phyloP scores from a whole-genome alignment of 2,329 filamentous ascomycete genomes.

The Penicillium sp. region DNA sequence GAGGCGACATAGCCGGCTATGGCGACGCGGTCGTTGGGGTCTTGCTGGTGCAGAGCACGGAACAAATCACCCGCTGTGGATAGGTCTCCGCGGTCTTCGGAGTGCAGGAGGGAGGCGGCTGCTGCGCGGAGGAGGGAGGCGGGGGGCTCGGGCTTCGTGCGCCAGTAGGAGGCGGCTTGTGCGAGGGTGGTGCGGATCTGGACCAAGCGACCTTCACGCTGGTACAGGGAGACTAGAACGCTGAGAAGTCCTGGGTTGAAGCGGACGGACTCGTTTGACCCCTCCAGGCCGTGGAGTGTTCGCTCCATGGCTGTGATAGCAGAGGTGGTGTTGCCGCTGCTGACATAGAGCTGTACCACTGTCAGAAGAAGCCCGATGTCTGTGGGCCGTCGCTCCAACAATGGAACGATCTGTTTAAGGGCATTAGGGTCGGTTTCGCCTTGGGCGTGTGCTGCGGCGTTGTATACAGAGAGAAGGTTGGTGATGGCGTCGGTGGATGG shows the following conservation, averaged over 20 bases:
- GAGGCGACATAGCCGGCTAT: conserved; percentile 85
- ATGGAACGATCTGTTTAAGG: conserved; percentile 66
- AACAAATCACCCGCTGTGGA: conserved; percentile 76
- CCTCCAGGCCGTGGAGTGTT: conserved; percentile 71
- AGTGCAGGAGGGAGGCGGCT: conserved; percentile 78
- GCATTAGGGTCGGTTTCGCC: conserved; percentile 63
- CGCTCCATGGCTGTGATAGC: conserved; percentile 74
- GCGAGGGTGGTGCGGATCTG: conserved; percentile 72
- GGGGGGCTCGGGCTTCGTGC: conserved; percentile 58
- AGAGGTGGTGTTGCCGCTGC: conserved; percentile 67
- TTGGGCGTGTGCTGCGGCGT: conserved; percentile 70
- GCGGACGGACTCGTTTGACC: conserved; percentile 67
- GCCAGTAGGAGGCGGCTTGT: conserved; percentile 81
- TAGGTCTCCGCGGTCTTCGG: conserved; percentile 67
- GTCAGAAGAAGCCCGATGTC: conserved; percentile 80
- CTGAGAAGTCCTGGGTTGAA: conserved; percentile 84
- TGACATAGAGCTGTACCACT: conserved; percentile 76
- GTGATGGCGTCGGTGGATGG: conserved; percentile 53
- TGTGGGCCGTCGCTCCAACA: conserved; percentile 71
- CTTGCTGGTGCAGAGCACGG: conserved; percentile 63
- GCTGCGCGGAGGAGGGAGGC: conserved; percentile 75
- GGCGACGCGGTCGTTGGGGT: conserved; percentile 66
- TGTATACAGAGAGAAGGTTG: conserved; percentile 61
- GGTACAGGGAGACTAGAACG: conserved; percentile 75
- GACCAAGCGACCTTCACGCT: conserved; percentile 68